Base-by-base conservation (phyloP, 1,284 basidiomycete genomes). In the Ustilago nuda region DNA sequence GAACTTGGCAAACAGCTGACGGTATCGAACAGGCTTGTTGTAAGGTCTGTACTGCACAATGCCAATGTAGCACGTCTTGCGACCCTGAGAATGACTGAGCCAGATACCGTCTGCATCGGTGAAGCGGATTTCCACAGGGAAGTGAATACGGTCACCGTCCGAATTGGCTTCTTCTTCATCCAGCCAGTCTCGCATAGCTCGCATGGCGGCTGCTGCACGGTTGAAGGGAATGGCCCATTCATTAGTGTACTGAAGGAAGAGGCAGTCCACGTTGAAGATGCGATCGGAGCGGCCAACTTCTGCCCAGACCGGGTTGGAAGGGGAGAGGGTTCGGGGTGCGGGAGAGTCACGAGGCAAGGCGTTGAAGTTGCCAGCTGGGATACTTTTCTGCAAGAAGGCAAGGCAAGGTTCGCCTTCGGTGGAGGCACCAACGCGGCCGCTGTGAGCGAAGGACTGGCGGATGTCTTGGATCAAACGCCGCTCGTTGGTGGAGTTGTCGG, bases 21-120 rank as follows among this genome's bases (percentile, higher is more conserved):
- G 90, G 87, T 98, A 98, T 33, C 93, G 92, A n/a, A 95, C 92
- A 39, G 92, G 91, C 61, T 92, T 89, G 33, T 93, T 92, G 86
- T 96, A 99, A 1, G 96, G 96, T 77, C 95, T 93, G 88, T 92
- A 99, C 82, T 95, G 93, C 23, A 98, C 91, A 58, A 98, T 90
- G n/a, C 97, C 96, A 70, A 99, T 94, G 92, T 94, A 99, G 82
- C 92, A 93, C 15, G 92, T 95, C 84, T 88, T 89, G 66, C 91
- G 89, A 30, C 92, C 92, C 82, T 91, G 91, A 79, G 92, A 91
- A 13, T 95, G 96, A 84, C 92, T 94, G 53, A 99, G 89, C 92
- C 94, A 98, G 69, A 98, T 94, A 81, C 95, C 93, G 87, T 99
- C 96, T 27, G 89, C 88, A 30, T 91, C 91, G 39, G 93, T 92